phyloP scores from a whole-genome alignment of 768 basidiomycete genomes.

The Fistulinella prunicolor region DNA sequence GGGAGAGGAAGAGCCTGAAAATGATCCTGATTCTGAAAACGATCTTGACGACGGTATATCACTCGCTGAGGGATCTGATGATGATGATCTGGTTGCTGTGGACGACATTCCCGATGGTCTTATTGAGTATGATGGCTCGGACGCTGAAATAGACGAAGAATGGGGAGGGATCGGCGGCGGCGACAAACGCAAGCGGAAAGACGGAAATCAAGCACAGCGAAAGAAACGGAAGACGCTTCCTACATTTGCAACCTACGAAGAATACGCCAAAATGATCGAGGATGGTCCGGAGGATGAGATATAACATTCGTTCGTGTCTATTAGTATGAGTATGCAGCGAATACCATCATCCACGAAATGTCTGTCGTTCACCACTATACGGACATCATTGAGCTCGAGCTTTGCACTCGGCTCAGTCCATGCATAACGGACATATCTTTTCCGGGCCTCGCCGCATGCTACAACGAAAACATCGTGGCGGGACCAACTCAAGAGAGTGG shows the following conservation, averaged over 20 bases:
- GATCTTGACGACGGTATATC: slow-evolving; percentile 47
- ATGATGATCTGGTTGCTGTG: slow-evolving; percentile 63
- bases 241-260: slow-evolving; percentile 85
- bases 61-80: slow-evolving; percentile 63
- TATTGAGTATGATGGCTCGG: slow-evolving; percentile 58
- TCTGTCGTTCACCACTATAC: too few relatives aligned
- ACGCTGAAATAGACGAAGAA: slow-evolving; percentile 34
- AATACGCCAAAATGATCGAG: slow-evolving; percentile 83
- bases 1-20: slow-evolving; percentile 34
- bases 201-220: slow-evolving; percentile 41
- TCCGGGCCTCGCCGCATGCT: too few relatives aligned
- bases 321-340: too few relatives aligned
- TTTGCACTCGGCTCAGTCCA: too few relatives aligned
- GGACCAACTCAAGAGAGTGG: too few relatives aligned
- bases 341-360: too few relatives aligned
- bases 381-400: too few relatives aligned
- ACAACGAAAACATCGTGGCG: too few relatives aligned
- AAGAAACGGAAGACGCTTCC: slow-evolving; percentile 70
- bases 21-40: slow-evolving; percentile 25
- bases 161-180: slow-evolving; percentile 41
- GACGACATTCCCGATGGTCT: slow-evolving; percentile 55
- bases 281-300: slow-evolving; percentile 39
- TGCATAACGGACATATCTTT: too few relatives aligned
- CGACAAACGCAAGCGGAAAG: slow-evolving; percentile 55
- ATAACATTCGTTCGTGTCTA: slow-evolving; percentile 3